A percentile compares a stretch with the other conserved stretches of the same genome.
phyloP scores from a whole-genome alignment of 1,139 yeast species.

The Candida anutae region DNA sequence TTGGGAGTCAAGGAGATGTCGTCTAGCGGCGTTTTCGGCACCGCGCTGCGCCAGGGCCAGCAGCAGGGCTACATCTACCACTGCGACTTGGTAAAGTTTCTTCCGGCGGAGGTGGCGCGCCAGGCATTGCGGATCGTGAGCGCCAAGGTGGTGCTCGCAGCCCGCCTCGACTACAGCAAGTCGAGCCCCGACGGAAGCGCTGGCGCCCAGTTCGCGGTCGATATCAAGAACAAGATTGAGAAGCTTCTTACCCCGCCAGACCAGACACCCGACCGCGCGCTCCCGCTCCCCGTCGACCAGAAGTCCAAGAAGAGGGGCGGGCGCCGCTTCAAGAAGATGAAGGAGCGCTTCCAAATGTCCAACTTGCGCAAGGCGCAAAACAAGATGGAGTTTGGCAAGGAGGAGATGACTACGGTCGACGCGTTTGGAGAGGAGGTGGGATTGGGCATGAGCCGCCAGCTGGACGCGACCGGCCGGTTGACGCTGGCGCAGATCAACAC shows the following conservation, averaged over 20 bases:
- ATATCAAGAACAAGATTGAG: conserved; percentile 56
- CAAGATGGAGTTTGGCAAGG: conserved; percentile 73
- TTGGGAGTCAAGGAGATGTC: conserved; percentile 60
- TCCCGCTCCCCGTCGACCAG: conserved; percentile 75
- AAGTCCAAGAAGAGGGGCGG: conserved; percentile 88
- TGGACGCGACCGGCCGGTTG: conserved; percentile 17
- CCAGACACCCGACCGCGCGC: conserved; percentile 57
- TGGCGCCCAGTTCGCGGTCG: conserved; percentile 54
- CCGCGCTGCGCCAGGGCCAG: conserved; percentile 29
- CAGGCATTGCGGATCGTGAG: conserved; percentile 75
- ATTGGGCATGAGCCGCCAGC: conserved; percentile 58
- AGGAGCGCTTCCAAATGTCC: conserved; percentile 73
- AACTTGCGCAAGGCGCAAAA: conserved; percentile 80
- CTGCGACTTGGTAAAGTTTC: conserved; percentile 42
- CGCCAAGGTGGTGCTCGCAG: conserved; percentile 75
- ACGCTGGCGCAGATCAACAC: conserved; percentile 32
- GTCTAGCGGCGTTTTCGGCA: conserved; percentile 14
- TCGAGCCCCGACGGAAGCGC: conserved; percentile 42
- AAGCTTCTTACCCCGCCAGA: conserved; percentile 78
- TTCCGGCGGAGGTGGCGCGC: conserved; percentile 52
- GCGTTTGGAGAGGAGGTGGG: conserved; percentile 78
- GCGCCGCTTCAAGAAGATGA: conserved; percentile 64
- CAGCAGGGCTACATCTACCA: conserved; percentile 62
- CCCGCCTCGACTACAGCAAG: conserved; percentile 61
- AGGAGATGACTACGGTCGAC: conserved; percentile 56